Evolutionary conservation across 2,329 filamentous ascomycete species (phyloP).

Genomic region (Colletotrichum kahawae): DNA sequence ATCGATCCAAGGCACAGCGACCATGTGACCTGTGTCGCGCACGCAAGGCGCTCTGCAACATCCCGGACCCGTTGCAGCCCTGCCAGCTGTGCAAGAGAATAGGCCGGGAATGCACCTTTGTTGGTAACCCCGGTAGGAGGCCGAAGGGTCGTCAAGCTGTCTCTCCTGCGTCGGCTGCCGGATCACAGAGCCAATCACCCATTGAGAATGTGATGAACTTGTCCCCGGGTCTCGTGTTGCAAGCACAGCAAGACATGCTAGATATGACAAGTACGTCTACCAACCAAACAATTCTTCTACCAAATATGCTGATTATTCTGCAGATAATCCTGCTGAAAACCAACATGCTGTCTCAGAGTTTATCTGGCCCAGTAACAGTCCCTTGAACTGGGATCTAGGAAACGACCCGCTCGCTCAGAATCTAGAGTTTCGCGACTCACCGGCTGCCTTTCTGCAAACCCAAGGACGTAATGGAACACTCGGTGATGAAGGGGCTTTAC

Average conservation of each 20-base stretch:
- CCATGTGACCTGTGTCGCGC: conserved; percentile 27
- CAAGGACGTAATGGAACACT: neutral
- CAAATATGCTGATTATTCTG: neutral
- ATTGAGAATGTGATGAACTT: neutral
- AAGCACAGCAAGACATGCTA: neutral
- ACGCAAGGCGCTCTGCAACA: conserved; percentile 31
- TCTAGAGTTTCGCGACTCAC: neutral
- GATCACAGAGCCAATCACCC: neutral
- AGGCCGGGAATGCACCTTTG: conserved; percentile 27
- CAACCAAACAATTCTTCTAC: neutral
- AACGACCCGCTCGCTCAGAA: neutral
- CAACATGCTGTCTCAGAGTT: neutral
- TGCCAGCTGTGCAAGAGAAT: conserved; percentile 29
- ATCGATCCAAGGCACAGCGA: conserved; percentile 27
- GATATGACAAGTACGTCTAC: neutral
- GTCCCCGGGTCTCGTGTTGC: neutral
- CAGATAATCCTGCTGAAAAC: neutral
- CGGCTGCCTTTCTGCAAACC: neutral
- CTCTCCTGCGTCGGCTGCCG: neutral
- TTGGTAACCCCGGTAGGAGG: conserved; percentile 24
- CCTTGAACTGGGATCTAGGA: neutral
- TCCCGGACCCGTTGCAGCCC: conserved; percentile 27
- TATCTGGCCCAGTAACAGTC: neutral
- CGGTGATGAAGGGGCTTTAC: neutral
- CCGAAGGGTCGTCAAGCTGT: neutral